phyloP scores from a whole-genome alignment of 768 basidiomycete species.

The Crassisporium funariophilum region DNA sequence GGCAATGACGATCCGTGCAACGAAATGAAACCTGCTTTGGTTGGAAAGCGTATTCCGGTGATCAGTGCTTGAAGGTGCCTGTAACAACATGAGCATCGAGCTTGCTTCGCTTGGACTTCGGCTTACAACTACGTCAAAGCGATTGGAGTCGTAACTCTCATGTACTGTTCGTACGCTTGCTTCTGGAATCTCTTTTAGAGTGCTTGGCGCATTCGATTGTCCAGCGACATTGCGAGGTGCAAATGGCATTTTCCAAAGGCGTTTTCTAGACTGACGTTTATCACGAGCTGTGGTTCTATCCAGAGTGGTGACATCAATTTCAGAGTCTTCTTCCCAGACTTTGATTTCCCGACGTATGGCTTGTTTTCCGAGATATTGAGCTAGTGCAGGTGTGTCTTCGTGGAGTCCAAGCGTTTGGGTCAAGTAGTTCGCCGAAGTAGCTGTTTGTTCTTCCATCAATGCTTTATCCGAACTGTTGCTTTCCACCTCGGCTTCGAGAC shows the following conservation, averaged over 20 bases:
- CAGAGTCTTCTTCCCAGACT: constrained; percentile 38
- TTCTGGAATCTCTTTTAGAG: no score
- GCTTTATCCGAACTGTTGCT: constrained; percentile 3
- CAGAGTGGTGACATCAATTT: constrained; percentile 37
- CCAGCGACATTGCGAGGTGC: constrained; percentile 31
- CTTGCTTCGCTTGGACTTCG: not conserved
- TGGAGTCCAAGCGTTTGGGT: constrained; percentile 50
- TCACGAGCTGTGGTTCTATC: not conserved
- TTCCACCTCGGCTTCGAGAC: not conserved
- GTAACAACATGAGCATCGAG: not conserved
- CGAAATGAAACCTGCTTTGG: constrained; percentile 51
- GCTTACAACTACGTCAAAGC: not conserved
- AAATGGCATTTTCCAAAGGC: constrained; percentile 40
- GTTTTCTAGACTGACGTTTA: constrained; percentile 10
- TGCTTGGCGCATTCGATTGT: no score
- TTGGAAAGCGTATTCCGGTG: constrained; percentile 12
- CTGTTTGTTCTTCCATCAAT: constrained; percentile 6
- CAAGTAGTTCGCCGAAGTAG: constrained; percentile 26
- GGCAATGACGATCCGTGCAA: constrained; percentile 46
- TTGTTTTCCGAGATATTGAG: constrained; percentile 48
- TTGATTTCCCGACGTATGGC: constrained; percentile 43
- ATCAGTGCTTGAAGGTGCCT: not conserved
- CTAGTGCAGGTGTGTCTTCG: constrained; percentile 51
- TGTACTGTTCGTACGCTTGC: no score
- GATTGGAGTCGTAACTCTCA: no score